Conservation (phyloP, 192 early-diverging fungal genomes). For the Funneliformis mosseae region DNA sequence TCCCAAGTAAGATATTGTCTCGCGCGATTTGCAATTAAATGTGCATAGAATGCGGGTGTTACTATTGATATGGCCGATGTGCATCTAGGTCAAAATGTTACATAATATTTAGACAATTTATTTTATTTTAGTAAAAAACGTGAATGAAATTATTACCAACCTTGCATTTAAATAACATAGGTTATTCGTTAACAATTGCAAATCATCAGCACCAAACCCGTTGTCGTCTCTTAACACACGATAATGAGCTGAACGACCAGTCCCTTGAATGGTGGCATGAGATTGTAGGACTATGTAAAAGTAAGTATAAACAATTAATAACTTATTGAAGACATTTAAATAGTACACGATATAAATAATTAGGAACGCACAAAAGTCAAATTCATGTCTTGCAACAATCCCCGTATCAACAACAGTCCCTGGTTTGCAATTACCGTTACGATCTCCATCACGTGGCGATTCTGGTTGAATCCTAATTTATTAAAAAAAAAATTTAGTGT, state of each 20-base stretch:
- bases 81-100: neutral
- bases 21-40: neutral
- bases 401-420: slow-evolving; percentile 43
- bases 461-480: slow-evolving; percentile 65
- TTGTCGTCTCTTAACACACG: slow-evolving; percentile 89
- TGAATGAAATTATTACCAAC: neutral
- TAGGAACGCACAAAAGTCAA: neutral
- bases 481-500: neutral
- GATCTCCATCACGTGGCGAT: slow-evolving; percentile 58
- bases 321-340: neutral
- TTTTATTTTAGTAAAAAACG: too few species aligned
- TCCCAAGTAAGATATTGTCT: neutral
- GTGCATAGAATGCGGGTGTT: neutral
- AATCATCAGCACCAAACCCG: slow-evolving; percentile 41
- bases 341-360: neutral
- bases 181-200: neutral
- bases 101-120: too few species aligned
- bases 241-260: slow-evolving; percentile 91
- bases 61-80: slow-evolving; percentile 50
- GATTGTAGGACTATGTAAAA: slow-evolving; percentile 39
- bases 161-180: slow-evolving; percentile 1
- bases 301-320: neutral
- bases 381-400: slow-evolving; percentile 1
- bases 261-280: slow-evolving; percentile 91
- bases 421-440: slow-evolving; percentile 70